Base-by-base conservation (phyloP, 2,329 filamentous ascomycete species). In the Bipolaris zeicola region DNA sequence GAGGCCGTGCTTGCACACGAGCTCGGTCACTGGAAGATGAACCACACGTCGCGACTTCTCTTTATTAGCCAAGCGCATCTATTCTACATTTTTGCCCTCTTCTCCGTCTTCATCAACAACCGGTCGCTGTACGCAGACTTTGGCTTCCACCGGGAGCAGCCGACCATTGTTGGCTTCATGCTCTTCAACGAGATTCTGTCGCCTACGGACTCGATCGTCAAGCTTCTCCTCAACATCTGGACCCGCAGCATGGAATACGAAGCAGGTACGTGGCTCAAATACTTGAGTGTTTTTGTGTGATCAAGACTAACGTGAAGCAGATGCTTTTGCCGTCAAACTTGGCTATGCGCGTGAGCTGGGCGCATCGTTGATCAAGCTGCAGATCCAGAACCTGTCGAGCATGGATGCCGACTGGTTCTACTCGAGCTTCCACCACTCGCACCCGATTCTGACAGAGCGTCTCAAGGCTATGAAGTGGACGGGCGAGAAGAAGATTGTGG, bases 371-470 rank as follows among this genome's bases (percentile, higher is more conserved):
- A 92, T 99, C 80, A 97, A 97, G 82, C 89, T 99, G 50, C 96
- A 99, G 80, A 92, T 97, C 71, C 93, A 98, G 82, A 99, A 99
- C 75, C 84, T 99, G 66, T 96, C 92, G 78, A 96, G 91, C 60
- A 98, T 99, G 94, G 95, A 99, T 70, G 95, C 95, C 26, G 96
- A 99, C 79, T 96, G 91, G 90, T 87, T 97, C 85, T 99, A 96
- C 78, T 95, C 95, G 51, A 96, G 89, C 79, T 99, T 98, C 83
- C 93, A 99, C 81, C 97, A 96, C 83, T 97, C 94, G 22, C 95
- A 99, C 79, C 95, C 95, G 1, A 97, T 98, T 65, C 82, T 99
- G 65, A 90, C 93, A 1, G 96, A 99, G 84, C 87, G 95, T 70
- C 83, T 99, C 69, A 91, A 90, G 77, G 95, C 94, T 1, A 84